These are phyloP conservation scores for Zygnema circumcarinatum DNA, from an alignment of 139 green algal species.

Conservation along the genomic window DNA sequence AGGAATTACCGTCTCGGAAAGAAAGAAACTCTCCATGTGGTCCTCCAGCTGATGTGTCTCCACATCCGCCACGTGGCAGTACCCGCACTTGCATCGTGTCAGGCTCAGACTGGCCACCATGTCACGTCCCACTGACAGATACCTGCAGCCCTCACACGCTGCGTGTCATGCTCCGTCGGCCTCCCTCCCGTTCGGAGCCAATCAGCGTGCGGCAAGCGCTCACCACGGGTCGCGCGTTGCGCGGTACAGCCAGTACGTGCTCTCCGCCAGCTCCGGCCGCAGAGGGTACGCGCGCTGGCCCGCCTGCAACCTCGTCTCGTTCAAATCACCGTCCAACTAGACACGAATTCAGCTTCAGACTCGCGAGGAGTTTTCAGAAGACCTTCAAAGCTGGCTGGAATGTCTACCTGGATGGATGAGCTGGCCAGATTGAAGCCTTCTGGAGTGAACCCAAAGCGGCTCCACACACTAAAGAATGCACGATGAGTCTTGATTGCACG, in stretches of 20 bases:
- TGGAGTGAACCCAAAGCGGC: constrained; percentile 52
- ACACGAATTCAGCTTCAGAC: background rate
- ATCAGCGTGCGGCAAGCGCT: no score
- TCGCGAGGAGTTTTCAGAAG: background rate
- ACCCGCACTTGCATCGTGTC: constrained; percentile 51
- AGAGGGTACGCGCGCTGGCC: constrained; percentile 66
- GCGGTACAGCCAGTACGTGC: constrained; percentile 83
- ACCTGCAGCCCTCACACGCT: constrained; percentile 40
- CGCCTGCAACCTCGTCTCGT: constrained; percentile 22
- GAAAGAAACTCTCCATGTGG: constrained; percentile 91
- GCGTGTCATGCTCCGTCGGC: no score
- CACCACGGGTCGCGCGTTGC: constrained; percentile 64
- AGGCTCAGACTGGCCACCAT: constrained; percentile 53
- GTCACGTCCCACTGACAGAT: constrained; percentile 57
- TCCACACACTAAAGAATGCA: constrained; percentile 58
- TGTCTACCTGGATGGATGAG: constrained; percentile 18
- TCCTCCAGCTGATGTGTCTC: constrained; percentile 72
- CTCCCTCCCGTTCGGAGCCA: no score
- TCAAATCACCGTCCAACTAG: background rate
- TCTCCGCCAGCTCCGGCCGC: constrained; percentile 91
- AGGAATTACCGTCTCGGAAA: constrained; percentile 79
- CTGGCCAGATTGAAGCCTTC: constrained; percentile 60
- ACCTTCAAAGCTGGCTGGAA: background rate
- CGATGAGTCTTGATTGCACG: constrained; percentile 19
- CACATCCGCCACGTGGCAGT: constrained; percentile 61